phyloP scores from a whole-genome alignment of 768 basidiomycete species.

The Boletus reticuloceps region DNA sequence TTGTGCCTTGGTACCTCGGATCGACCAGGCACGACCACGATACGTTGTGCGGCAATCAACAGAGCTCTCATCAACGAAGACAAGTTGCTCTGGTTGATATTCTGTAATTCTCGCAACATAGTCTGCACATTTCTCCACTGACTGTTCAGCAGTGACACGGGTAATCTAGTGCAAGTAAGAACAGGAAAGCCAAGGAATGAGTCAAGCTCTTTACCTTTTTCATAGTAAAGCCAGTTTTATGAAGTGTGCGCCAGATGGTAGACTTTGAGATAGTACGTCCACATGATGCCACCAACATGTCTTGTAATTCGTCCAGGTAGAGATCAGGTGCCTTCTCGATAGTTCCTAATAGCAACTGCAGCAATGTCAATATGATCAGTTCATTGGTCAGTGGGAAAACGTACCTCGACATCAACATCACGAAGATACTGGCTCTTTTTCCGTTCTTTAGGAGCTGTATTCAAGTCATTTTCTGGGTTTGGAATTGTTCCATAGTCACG shows the following conservation, averaged over 20 bases:
- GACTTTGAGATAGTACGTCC: fast-evolving
- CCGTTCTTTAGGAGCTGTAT: no score
- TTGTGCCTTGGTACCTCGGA: no score
- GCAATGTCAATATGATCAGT: no score
- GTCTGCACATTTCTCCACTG: neutral
- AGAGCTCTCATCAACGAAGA: neutral
- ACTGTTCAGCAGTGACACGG: neutral
- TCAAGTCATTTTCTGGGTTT: neutral
- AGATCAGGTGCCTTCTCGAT: neutral
- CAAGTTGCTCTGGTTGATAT: neutral
- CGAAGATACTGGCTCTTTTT: neutral
- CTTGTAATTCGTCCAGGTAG: neutral
- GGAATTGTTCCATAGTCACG: neutral
- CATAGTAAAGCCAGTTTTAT: neutral
- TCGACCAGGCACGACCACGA: neutral
- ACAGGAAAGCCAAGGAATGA: neutral
- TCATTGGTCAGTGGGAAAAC: neutral
- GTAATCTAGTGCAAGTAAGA: neutral
- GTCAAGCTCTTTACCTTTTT: neutral
- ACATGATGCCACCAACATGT: neutral
- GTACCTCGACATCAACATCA: neutral
- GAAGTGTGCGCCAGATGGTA: neutral
- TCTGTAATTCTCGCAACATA: neutral
- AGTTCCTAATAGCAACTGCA: neutral
- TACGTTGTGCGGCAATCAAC: neutral